Evolutionary conservation across 257 asterid genomes (phyloP).

Genomic region (Salvia rosmarinus): DNA sequence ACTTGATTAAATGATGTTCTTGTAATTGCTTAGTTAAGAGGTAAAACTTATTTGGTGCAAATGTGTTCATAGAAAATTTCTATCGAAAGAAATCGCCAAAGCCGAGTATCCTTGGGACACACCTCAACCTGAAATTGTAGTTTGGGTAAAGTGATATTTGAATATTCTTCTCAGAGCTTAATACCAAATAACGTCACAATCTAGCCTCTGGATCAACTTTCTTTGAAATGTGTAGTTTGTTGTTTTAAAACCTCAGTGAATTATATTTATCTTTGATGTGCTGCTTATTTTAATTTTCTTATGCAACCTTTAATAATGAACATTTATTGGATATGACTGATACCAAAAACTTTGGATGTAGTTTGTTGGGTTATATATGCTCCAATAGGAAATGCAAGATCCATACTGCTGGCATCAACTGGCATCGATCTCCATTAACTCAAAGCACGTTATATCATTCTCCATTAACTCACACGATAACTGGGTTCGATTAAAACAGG

Average conservation of each 20-base stretch:
- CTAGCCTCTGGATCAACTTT: background rate
- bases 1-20: too few relatives aligned
- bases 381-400: constrained; percentile 18
- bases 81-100: too few relatives aligned
- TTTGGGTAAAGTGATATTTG: too few relatives aligned
- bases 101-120: too few relatives aligned
- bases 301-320: constrained; percentile 6
- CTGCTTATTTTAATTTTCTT: background rate
- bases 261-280: background rate
- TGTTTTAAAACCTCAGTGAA: background rate
- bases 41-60: too few relatives aligned
- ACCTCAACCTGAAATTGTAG: too few relatives aligned
- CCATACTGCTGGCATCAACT: background rate
- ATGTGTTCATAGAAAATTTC: too few relatives aligned
- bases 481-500: too few relatives aligned
- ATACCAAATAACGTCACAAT: too few relatives aligned
- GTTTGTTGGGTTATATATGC: constrained; percentile 1
- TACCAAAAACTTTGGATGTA: background rate
- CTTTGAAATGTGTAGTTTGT: background rate
- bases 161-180: too few relatives aligned
- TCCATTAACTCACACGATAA: too few relatives aligned
- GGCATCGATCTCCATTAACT: background rate
- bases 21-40: too few relatives aligned
- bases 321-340: background rate
- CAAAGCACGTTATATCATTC: background rate